Base-by-base conservation (phyloP, 1,284 basidiomycete genomes). In the Trichosporon sp. region DNA sequence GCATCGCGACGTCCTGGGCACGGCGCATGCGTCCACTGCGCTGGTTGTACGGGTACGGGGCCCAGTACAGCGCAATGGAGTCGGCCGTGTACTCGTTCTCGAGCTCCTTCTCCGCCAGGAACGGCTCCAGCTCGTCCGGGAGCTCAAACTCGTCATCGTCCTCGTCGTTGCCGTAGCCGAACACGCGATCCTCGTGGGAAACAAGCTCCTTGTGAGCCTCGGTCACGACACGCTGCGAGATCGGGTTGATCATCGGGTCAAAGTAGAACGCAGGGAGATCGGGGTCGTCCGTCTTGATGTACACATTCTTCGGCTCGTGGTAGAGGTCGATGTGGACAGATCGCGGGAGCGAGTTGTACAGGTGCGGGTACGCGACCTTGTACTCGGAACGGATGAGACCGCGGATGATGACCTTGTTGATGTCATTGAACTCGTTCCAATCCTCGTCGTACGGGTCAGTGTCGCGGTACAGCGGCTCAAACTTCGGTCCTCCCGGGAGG, bases 401-500 rank as follows among this genome's bases (percentile, higher is more conserved):
- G 38, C 97, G 94, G 76, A 99, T 99, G 84, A 99, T 98, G 81
- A 99, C 93, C 85, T 99, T 99, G 87, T 98, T 96, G 85, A 99
- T 98, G 82, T 99, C 97, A 83, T 99, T 99, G 81, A 99, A 99
- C 85, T 99, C 96, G 85, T 98, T 98, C 95, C 97, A 99, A 82
- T 99, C 97, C 84, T 99, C 96, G 80, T 99, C 97, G 78, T 94
- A 98, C 10, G 92, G 89, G 79, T 99, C 97, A 89, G 95, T 95
- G 80, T 99, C 97, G 66, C 96, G 90, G 85, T 81, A 86, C 38
- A 96, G 85, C 31, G 93, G 95, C 86, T 98, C 95, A 76, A 98
- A 99, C 84, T 98, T 98, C 2, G 96, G 97, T 70, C 97, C 97
- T 74, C 97, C 97, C 0, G 97, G 97, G 75, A 99, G 96, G 64